These are phyloP conservation scores for Moricandia moricandioides DNA, from an alignment of 345 rosid genomes.

Conservation along the genomic window DNA sequence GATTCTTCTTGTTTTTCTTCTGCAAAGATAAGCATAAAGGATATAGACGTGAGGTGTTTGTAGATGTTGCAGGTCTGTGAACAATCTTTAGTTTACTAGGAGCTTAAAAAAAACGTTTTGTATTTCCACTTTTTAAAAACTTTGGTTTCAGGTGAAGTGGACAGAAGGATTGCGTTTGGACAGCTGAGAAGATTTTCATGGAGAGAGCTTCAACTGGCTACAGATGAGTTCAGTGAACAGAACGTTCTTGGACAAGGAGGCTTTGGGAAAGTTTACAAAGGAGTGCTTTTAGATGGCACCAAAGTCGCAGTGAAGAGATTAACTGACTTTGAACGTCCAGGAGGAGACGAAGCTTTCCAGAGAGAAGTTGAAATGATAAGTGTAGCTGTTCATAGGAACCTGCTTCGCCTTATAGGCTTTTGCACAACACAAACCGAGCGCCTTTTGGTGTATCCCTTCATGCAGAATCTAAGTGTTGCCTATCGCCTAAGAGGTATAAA, in stretches of 20 bases:
- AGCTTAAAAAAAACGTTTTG: background rate
- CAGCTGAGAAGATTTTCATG: conserved; percentile 92
- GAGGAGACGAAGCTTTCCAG: conserved; percentile 42
- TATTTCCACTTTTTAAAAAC: background rate
- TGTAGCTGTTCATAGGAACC: conserved; percentile 39
- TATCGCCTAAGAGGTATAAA: conserved; percentile 73
- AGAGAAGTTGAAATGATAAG: conserved; percentile 41
- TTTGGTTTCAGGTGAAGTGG: conserved; percentile 75
- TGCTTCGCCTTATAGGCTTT: conserved; percentile 38
- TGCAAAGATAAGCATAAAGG: conserved; percentile 67
- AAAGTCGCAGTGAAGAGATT: conserved; percentile 42
- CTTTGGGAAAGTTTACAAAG: conserved; percentile 48
- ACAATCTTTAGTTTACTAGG: background rate
- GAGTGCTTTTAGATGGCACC: conserved; percentile 36
- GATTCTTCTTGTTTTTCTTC: conserved; percentile 50
- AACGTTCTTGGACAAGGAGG: conserved; percentile 46
- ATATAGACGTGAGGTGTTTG: conserved; percentile 70
- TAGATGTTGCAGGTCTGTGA: conserved; percentile 80
- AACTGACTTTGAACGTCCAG: conserved; percentile 38
- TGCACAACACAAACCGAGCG: conserved; percentile 40
- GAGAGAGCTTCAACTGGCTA: conserved; percentile 91
- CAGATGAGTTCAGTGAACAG: conserved; percentile 43
- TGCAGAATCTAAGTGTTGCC: conserved; percentile 94
- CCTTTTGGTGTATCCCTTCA: conserved; percentile 80
- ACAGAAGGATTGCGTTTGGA: conserved; percentile 92